Base-by-base conservation (phyloP, 1,284 basidiomycete species). In the Trametes pubescens region DNA sequence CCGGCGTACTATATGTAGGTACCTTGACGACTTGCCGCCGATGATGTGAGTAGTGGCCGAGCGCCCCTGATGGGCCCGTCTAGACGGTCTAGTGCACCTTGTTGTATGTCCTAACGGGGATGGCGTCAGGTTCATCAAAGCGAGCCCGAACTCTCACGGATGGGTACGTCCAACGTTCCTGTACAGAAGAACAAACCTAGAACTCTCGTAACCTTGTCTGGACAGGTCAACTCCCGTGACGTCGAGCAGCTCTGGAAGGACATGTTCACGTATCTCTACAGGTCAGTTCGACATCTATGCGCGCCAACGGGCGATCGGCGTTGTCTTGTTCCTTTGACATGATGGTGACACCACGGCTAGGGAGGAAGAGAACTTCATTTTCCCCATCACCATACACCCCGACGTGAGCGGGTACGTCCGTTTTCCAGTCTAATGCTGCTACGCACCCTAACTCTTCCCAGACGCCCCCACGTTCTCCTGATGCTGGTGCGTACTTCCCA, bases 191-290 rank as follows among this genome's bases (percentile, higher is more conserved):
- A n/a, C 32, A 10, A 16, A 53, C 24, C 53, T 44, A n/a, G 18
- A 21, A 32, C 40, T 16, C 8, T 24, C 6, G 10, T 32, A 46
- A 44, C 14, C 14, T 44, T 24, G 29, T 2, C 18, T 10, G 21
- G 16, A 14, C 67, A 86, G 85, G 90, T 93, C n/a, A 90, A 89
- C 69, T 75, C 85, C 1, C 80, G 85, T 49, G 86, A 88, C 48
- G 86, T 93, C 11, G 89, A 92, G 68, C 82, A 91, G 64, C 82
- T 92, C 37, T 93, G 91, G 91, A 91, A 90, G 73, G 90, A 91
- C 73, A 87, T 81, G 62, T 92, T 92, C 73, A 81, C 84, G 0
- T 93, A 92, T 73, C 83, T 84, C 57, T 92, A 90, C 73, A 76
- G 82, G 86, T 84, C 64, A 53, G 58, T 62, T 63, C 37, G 52